Base-by-base conservation (phyloP, 179 eudicot genomes). In the Patellifolia procumbens region DNA sequence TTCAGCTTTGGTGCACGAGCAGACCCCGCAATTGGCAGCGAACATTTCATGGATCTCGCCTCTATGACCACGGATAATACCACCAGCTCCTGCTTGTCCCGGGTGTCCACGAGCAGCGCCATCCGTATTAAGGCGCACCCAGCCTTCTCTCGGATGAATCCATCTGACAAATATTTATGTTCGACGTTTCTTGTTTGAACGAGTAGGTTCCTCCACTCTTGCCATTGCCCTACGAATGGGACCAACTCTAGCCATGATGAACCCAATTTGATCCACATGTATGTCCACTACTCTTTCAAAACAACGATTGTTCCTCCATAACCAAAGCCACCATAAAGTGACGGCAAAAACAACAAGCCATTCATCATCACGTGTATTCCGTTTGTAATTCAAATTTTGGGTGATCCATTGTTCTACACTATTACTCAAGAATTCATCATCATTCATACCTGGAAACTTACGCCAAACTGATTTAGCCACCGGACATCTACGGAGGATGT, bases 371-470 rank as follows among this genome's bases (percentile, higher is more conserved):
- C 7, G 0, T 0, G 0, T 0, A 2, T 6, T 0, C 20, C 7
- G 0, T 1, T 0, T 0, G 11, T 11, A 46, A 19, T 20, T 52
- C n/a, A 19, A 0, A 1, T 2, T 52, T 0, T 19, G 1, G 6
- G 0, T 5, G 0, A 0, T 1, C 8, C n/a, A 20, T n/a, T n/a
- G n/a, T n/a, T n/a, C n/a, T n/a, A n/a, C n/a, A n/a, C n/a, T n/a
- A n/a, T n/a, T n/a, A 19, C 1, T 5, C 1, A 2, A 0, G 4
- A 1, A 0, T 0, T 0, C 1, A 0, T 4, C 0, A 0, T 3
- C 6, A 19, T 52, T 4, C 19, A 2, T 8, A 0, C 20, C 56
- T 0, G 0, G 4, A 0, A 20, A 52, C 20, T 52, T 20, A 0
- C 24, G 2, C 56, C 56, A 52, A 0, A 52, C 5, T 2, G 4